Conservation (phyloP, 805 yeast species). For the Starmerella gropengiesseri region DNA sequence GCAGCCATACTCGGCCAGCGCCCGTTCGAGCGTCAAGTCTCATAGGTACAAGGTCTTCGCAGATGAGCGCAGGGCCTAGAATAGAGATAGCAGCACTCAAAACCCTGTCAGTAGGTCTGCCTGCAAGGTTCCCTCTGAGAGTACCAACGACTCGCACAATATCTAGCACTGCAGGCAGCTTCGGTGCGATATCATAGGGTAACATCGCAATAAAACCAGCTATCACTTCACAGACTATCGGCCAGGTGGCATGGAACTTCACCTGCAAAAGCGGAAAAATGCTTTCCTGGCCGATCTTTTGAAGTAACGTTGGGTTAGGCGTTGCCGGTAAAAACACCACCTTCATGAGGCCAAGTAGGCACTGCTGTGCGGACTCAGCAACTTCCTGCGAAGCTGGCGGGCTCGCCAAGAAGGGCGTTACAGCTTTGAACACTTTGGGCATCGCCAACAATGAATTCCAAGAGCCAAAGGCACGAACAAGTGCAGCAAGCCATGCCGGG, state of each 20-base stretch:
- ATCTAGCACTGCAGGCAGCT: conserved; percentile 36
- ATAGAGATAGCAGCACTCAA: conserved; percentile 67
- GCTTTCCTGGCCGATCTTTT: conserved; percentile 40
- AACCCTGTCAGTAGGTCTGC: conserved; percentile 68
- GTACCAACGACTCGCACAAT: conserved; percentile 67
- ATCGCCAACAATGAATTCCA: conserved; percentile 24
- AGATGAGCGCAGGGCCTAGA: conserved; percentile 77
- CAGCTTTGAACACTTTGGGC: conserved; percentile 46
- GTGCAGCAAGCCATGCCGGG: conserved; percentile 90
- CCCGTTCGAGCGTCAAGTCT: conserved; percentile 50
- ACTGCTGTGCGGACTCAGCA: conserved; percentile 69
- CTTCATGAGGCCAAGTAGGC: conserved; percentile 66
- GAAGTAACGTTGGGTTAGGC: conserved; percentile 22
- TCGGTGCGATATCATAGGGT: conserved; percentile 54
- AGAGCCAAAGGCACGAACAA: conserved; percentile 56
- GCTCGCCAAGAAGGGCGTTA: conserved; percentile 47
- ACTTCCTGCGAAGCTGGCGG: conserved; percentile 36
- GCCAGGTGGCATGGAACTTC: conserved; percentile 64
- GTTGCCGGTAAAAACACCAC: conserved; percentile 42
- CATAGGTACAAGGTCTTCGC: conserved; percentile 52
- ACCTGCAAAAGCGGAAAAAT: conserved; percentile 55
- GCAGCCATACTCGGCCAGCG: conserved; percentile 90
- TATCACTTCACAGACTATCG: conserved; percentile 59
- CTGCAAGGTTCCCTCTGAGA: conserved; percentile 44
- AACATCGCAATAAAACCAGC: conserved; percentile 47